These are phyloP conservation scores for Aspergillus ochraceoroseus DNA, from an alignment of 2,329 filamentous ascomycete genomes.

Conservation along the genomic window DNA sequence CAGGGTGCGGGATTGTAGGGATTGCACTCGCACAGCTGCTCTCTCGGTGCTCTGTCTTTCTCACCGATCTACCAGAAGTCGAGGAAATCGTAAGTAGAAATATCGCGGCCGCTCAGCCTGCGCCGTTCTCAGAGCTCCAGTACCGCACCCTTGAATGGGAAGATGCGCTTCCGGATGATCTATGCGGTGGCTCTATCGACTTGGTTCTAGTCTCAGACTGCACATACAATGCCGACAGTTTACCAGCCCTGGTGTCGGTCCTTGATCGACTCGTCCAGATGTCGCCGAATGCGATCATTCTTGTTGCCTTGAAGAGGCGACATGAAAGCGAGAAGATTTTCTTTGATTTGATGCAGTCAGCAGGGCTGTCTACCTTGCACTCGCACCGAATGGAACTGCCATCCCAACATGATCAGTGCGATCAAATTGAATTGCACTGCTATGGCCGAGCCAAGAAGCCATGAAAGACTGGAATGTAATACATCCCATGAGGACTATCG, in stretches of 20 bases:
- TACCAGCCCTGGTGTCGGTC: constrained; percentile 58
- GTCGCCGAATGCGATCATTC: constrained; percentile 49
- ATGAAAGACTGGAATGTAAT: too few species aligned
- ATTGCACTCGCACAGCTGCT: constrained; percentile 57
- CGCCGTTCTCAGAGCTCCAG: constrained; percentile 41
- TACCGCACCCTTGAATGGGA: constrained; percentile 62
- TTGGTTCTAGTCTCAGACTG: constrained; percentile 65
- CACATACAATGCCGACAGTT: constrained; percentile 66
- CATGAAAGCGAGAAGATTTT: constrained; percentile 63
- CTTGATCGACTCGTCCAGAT: constrained; percentile 46
- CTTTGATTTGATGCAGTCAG: constrained; percentile 55
- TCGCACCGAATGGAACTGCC: constrained; percentile 36
- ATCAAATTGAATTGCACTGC: constrained; percentile 39
- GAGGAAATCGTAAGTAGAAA: constrained; percentile 57
- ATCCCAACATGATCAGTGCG: constrained; percentile 32
- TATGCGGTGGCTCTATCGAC: constrained; percentile 45
- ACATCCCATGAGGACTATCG: too few species aligned
- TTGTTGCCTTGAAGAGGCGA: constrained; percentile 62
- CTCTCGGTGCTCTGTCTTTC: constrained; percentile 49
- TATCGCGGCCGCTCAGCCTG: constrained; percentile 43
- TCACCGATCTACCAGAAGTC: constrained; percentile 64
- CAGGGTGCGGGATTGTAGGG: constrained; percentile 65
- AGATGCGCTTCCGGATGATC: constrained; percentile 44
- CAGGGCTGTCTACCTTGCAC: constrained; percentile 33
- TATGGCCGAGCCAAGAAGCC: constrained; percentile 23